Conservation (phyloP, 129 eudicot genomes). For the Pseudognaphalium luteoalbum region DNA sequence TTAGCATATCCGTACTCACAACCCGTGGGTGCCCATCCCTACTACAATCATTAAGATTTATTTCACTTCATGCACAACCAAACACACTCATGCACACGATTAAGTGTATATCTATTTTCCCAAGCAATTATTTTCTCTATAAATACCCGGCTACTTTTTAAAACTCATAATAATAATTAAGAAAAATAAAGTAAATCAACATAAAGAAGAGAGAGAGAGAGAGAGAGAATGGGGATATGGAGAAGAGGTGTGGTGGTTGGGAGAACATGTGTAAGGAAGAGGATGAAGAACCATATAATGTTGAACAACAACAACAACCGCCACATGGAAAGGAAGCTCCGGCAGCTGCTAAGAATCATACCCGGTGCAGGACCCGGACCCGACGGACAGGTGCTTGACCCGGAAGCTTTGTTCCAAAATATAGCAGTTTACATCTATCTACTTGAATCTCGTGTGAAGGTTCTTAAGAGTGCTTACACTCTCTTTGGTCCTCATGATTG, state of each 20-base stretch:
- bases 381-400: constrained; percentile 16
- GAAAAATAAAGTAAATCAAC: background rate
- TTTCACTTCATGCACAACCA: constrained; percentile 25
- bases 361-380: constrained; percentile 25
- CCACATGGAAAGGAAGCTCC: constrained; percentile 31
- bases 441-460: constrained; percentile 35
- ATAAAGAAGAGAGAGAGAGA: constrained; percentile 10
- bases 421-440: constrained; percentile 30
- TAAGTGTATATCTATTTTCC: background rate
- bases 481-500: constrained; percentile 29
- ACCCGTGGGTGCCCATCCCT: too few species aligned
- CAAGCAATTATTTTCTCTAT: constrained; percentile 14
- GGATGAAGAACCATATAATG: background rate
- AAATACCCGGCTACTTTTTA: constrained; percentile 22
- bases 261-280: constrained; percentile 29
- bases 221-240: constrained; percentile 29
- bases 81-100: constrained; percentile 11
- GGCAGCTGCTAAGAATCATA: constrained; percentile 32
- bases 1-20: too few species aligned
- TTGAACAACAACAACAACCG: background rate
- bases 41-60: constrained; percentile 6
- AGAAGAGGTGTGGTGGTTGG: constrained; percentile 28
- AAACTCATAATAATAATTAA: background rate
- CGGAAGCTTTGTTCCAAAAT: constrained; percentile 30
- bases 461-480: constrained; percentile 31